Conservation (phyloP, 106 monocot genomes). For the Triglochin maritima region DNA sequence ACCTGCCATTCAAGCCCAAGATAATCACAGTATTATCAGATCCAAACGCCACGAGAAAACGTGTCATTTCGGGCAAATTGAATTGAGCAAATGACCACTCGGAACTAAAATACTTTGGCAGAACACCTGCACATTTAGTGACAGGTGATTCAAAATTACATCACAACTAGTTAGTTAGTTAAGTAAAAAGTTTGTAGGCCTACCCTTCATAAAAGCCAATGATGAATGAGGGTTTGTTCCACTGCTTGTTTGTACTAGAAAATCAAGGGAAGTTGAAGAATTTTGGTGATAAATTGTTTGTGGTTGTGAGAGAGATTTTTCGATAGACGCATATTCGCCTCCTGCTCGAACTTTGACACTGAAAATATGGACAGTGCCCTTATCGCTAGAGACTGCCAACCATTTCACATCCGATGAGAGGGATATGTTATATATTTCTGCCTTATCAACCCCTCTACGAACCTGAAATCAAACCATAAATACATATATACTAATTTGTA, state of each 20-base stretch:
- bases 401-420: slow-evolving; percentile 83
- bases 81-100: slow-evolving; percentile 98
- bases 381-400: slow-evolving; percentile 93
- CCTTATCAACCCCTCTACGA: slow-evolving; percentile 76
- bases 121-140: slow-evolving; percentile 33
- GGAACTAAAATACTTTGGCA: slow-evolving; percentile 97
- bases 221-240: slow-evolving; percentile 71
- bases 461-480: slow-evolving; percentile 28
- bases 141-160: too few relatives aligned
- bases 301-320: slow-evolving; percentile 21
- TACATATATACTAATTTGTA: too few relatives aligned
- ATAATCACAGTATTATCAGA: slow-evolving; percentile 65
- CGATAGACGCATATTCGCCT: slow-evolving; percentile 53
- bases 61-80: slow-evolving; percentile 62
- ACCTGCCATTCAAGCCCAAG: slow-evolving; percentile 92
- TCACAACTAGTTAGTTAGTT: too few relatives aligned
- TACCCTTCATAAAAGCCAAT: slow-evolving; percentile 87
- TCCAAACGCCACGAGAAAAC: slow-evolving; percentile 76
- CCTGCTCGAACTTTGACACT: slow-evolving; percentile 68
- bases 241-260: slow-evolving; percentile 45
- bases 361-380: slow-evolving; percentile 89
- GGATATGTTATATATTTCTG: slow-evolving; percentile 88
- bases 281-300: slow-evolving; percentile 50
- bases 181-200: not conserved
- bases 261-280: slow-evolving; percentile 60